These are phyloP conservation scores for Cladosporium halotolerans DNA, from an alignment of 2,329 filamentous ascomycete species.

Conservation along the genomic window DNA sequence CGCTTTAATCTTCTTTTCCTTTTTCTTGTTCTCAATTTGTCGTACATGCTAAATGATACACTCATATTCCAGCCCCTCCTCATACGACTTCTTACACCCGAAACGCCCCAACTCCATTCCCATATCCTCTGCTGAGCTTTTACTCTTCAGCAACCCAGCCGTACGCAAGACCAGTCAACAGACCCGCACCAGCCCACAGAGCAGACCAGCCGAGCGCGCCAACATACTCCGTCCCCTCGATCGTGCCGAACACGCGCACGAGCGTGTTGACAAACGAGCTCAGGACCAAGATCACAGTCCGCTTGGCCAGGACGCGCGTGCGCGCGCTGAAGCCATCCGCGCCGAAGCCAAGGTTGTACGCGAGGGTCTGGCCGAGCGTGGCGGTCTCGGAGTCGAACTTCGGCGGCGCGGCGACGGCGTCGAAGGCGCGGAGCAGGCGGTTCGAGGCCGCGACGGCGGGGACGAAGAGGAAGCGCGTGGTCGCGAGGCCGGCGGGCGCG, in stretches of 20 bases:
- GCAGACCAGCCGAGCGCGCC: slow-evolving; percentile 69
- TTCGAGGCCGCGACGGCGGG: slow-evolving; percentile 39
- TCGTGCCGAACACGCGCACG: slow-evolving; percentile 58
- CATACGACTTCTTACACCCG: no score
- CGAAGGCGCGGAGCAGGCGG: slow-evolving; percentile 7
- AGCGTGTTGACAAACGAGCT: slow-evolving; percentile 50
- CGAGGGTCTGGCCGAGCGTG: slow-evolving; percentile 62
- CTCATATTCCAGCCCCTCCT: no score
- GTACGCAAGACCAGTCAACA: slow-evolving; percentile 53
- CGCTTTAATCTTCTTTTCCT: no score
- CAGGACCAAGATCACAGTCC: slow-evolving; percentile 45
- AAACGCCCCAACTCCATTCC: neutral
- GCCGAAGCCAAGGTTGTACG: slow-evolving; percentile 56
- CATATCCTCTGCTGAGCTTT: neutral
- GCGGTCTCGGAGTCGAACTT: slow-evolving; percentile 61
- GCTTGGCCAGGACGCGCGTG: slow-evolving; percentile 53
- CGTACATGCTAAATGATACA: no score
- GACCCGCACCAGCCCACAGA: slow-evolving; percentile 65
- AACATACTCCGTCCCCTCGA: slow-evolving; percentile 61
- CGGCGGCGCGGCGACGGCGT: slow-evolving; percentile 22
- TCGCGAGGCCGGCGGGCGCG: slow-evolving; percentile 64
- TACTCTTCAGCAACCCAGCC: slow-evolving; percentile 38
- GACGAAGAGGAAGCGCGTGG: slow-evolving; percentile 71
- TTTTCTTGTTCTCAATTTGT: no score
- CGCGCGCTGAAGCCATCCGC: slow-evolving; percentile 62